Base-by-base conservation (phyloP, 2,329 filamentous ascomycete genomes). In the Arthrinium puccinioides region DNA sequence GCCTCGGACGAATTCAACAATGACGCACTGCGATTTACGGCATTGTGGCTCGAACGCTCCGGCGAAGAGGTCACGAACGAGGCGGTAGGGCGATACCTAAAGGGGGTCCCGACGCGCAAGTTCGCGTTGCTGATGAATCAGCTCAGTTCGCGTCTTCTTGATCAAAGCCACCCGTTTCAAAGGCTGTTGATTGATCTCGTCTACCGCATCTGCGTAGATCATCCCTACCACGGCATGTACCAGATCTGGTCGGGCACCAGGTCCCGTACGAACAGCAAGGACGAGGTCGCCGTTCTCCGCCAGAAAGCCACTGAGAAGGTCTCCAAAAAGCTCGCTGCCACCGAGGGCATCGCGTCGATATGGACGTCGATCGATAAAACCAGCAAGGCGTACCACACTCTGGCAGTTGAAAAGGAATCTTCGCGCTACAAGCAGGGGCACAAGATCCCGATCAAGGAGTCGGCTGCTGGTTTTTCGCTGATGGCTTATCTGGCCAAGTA, bases 181-280 rank as follows among this genome's bases (percentile, higher is more conserved):
- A 70, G 68, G 27, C 69, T 90, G 2, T 67, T 99, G 2, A 76
- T 79, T 36, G 68, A 70, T 2, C 66, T 98, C 14, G 80, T 97
- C 4, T 78, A 80, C 52, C 81, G 80, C 8, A 95, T 98, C 38
- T 97, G 90, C 54, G 70, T 76, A 9, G 88, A 98, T 40, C 92
- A 99, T 61, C 94, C 92, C 0, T 95, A 89, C 57, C 94, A 98
- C 55, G 88, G 88, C 33, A 90, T 97, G 80, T 94, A 98, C 56
- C 89, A 97, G 50, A 87, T 98, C 28, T 96, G 90, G 69, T 86
- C 89, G 3, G 82, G 84, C 16, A 80, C 77, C 30, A 84, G 81
- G 50, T 79, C 75, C 36, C 82, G 79, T 42, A 74, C 73, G 35
- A 79, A 82, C 49, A 70, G 70, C 36, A 81, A 84, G 48, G 90